phyloP scores from a whole-genome alignment of 495 filamentous ascomycete genomes.

The Hypoxylon intermedium region DNA sequence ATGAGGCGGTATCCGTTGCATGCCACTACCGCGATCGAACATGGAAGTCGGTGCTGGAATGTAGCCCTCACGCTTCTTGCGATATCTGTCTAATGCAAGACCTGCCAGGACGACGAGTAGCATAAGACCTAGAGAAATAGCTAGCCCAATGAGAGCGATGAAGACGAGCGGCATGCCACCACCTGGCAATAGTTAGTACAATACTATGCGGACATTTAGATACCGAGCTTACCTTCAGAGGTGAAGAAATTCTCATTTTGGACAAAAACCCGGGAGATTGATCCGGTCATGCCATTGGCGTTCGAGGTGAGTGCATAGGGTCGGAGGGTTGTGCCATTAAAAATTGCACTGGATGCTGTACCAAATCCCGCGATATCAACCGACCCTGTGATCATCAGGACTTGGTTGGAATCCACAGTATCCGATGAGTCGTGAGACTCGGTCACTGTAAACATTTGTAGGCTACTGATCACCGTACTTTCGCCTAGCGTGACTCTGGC shows the following conservation, averaged over 20 bases:
- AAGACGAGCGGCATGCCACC: conserved; percentile 79
- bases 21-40: conserved; percentile 75
- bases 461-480: conserved; percentile 72
- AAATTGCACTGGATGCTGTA: conserved; percentile 82
- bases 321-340: conserved; percentile 75
- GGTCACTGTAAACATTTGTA: conserved; percentile 79
- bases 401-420: conserved; percentile 68
- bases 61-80: conserved; percentile 87
- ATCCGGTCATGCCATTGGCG: conserved; percentile 58
- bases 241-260: conserved; percentile 70
- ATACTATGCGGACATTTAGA: conserved; percentile 36
- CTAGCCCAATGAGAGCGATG: conserved; percentile 90
- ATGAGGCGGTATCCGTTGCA: conserved; percentile 81
- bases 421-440: conserved; percentile 68
- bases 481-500: conserved; percentile 64
- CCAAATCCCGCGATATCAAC: conserved; percentile 79
- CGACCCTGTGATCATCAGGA: conserved; percentile 82
- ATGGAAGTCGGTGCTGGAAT: conserved; percentile 76
- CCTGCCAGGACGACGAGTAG: conserved; percentile 88
- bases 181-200: conserved; percentile 45
- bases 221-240: conserved; percentile 33
- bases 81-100: conserved; percentile 80
- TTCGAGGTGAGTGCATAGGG: conserved; percentile 83
- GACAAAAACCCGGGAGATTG: conserved; percentile 77
- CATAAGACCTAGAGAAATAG: conserved; percentile 82